Evolutionary conservation across 1,139 yeast genomes (phyloP), one percentile per base, ranked within the genome.

Genomic region (Suhomyces maxii): DNA sequence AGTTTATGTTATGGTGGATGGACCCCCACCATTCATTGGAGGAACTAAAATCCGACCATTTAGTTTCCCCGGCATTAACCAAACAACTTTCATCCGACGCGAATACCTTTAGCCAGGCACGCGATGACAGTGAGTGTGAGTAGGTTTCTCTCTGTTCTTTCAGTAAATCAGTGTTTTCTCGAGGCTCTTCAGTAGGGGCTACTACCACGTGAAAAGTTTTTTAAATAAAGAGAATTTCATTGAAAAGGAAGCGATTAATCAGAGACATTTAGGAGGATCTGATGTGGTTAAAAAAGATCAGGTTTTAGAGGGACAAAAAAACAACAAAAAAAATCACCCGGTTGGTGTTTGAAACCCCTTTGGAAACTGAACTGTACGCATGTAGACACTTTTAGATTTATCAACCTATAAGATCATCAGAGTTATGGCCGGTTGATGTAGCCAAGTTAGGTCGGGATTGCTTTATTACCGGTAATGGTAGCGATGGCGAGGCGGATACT

Each of bases 401-500:
- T 28, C 9, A 28, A 11, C n/a, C 9, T 28, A 9, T 28, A 28
- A 28, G 31, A 28, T 9, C 7, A 28, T 28, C 31, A 28, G 23
- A 18, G 23, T 18, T 6, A 18, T 18, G 23, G 23, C 6, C 23
- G 23, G 23, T 18, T 18, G 23, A 18, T 18, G 23, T 18, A 18
- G 23, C 23, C 23, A 18, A 18, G 23, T 18, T 18, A 18, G 23
- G 23, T 18, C 23, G 23, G 18, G 23, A 18, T 18, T 18, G 23
- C 4, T 18, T 4, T 18, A 18, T 18, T 18, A 18, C 6, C 23
- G 23, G 23, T 18, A 6, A 18, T 18, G 23, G 23, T 18, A 18
- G 23, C 3, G 23, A 11, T 28, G 39, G 34, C 28, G 35, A 42
- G 45, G 45, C 45, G 45, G 45, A 41, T 36, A 12, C 36, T 28